phyloP scores from a whole-genome alignment of 2,329 filamentous ascomycete genomes.

The Hymenoscyphus albidus region DNA sequence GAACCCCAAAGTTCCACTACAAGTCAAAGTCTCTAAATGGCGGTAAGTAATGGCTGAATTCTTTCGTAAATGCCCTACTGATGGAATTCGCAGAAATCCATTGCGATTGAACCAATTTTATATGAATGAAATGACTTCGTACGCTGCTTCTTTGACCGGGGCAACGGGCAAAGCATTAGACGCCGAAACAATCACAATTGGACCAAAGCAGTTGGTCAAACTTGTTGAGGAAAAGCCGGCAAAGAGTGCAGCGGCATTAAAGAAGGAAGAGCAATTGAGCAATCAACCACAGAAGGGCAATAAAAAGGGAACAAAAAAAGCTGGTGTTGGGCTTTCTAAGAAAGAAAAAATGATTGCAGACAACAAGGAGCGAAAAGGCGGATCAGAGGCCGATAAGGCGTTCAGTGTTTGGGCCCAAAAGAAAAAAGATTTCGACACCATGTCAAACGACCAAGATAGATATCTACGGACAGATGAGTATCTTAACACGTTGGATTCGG shows the following conservation, averaged over 20 bases:
- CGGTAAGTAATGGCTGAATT: slow-evolving; percentile 23
- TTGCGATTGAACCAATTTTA: slow-evolving; percentile 51
- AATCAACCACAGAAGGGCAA: slow-evolving; percentile 16
- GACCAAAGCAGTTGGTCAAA: slow-evolving; percentile 31
- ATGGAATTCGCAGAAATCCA: slow-evolving; percentile 27
- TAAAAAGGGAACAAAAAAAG: slow-evolving; percentile 37
- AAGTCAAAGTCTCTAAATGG: slow-evolving; percentile 41
- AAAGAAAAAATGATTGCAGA: slow-evolving; percentile 36
- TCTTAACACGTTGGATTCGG: slow-evolving; percentile 31
- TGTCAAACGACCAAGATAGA: slow-evolving; percentile 30
- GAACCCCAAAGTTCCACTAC: slow-evolving; percentile 39
- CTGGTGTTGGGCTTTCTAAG: slow-evolving; percentile 38
- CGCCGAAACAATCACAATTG: slow-evolving; percentile 59
- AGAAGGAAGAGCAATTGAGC: slow-evolving; percentile 23
- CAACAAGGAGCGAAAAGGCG: slow-evolving; percentile 32
- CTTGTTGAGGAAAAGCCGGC: slow-evolving; percentile 28
- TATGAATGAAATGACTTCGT: slow-evolving; percentile 64
- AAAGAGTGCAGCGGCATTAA: slow-evolving; percentile 20
- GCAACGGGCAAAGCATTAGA: slow-evolving; percentile 58
- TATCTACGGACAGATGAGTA: slow-evolving; percentile 31
- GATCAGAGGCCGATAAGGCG: slow-evolving; percentile 32
- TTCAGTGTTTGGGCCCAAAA: slow-evolving; percentile 32
- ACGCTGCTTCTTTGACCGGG: slow-evolving; percentile 67
- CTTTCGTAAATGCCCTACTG: background rate
- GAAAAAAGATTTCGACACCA: slow-evolving; percentile 31